Evolutionary conservation across 164 flowering plant species (phyloP), one percentile per base, ranked within the genome.

Genomic region (Kingdonia uniflora): DNA sequence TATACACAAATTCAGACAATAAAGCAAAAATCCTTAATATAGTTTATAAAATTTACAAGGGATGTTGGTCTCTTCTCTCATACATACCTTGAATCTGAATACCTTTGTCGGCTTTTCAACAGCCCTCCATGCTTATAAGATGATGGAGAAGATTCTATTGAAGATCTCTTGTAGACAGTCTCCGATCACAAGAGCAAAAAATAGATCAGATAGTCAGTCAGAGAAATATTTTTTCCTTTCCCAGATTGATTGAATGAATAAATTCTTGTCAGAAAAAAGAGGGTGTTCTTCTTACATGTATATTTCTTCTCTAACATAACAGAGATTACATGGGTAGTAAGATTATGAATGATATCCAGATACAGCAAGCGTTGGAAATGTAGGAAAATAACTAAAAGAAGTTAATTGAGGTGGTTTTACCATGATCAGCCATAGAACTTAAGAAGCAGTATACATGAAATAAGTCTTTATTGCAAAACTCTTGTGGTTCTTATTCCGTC

Each of bases 21-120:
- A 61, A 52, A 49, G 29, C 55, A 58, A 20, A 2, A 35, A 51
- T 46, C 42, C 59, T 65, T 51, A 65, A 56, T 26, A 53, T 14
- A 60, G 48, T 51, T 60, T 56, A 51, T 49, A 46, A 59, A 55
- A 63, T 49, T 62, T 38, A 65, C 53, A 56, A 17, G 45, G 41
- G 25, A 39, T 16, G 19, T 41, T 17, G 15, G 42, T n/a, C n/a
- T 37, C 19, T 26, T 47, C n/a, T 15, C 14, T 24, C n/a, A n/a
- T n/a, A n/a, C n/a, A 46, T 55, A 62, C 70, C 67, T 63, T 65
- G 70, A 65, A 65, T 63, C 69, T 33, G 52, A 65, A 65, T 62
- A 66, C 22, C 52, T 38, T 23, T 48, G 52, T 54, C 57, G 59
- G 71, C 40, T 41, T 44, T 42, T 42, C 19, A 26, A 42, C 57